A percentile compares a stretch with the other conserved stretches of the same genome.
These are phyloP conservation scores for Coleophoma eucalyptorum DNA, from an alignment of 2,329 filamentous ascomycete species.

Conservation along the genomic window DNA sequence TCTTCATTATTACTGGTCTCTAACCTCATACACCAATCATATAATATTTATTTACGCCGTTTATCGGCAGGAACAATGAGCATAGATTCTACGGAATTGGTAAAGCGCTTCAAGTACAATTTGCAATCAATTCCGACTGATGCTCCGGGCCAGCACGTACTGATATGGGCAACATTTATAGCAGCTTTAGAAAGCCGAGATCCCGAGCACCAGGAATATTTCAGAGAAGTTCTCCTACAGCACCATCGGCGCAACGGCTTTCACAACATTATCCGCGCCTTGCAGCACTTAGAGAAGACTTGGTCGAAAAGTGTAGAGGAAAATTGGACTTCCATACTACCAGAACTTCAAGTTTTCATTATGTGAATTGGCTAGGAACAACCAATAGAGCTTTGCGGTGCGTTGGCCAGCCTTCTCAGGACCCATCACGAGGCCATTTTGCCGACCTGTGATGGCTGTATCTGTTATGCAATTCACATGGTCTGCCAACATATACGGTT, in stretches of 20 bases:
- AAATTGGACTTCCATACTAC: conserved; percentile 10
- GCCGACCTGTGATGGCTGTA: too few species aligned
- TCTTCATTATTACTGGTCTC: neutral
- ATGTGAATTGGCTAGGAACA: neutral
- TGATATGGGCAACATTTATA: neutral
- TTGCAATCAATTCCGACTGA: neutral
- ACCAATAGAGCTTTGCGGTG: too few species aligned
- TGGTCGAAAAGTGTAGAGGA: conserved; percentile 8
- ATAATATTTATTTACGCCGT: neutral
- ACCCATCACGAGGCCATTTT: too few species aligned
- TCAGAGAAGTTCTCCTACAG: neutral
- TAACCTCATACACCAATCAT: neutral
- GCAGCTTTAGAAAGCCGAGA: neutral
- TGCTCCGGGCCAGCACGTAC: neutral
- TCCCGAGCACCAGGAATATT: neutral
- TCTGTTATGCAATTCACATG: too few species aligned
- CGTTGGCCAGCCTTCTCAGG: too few species aligned
- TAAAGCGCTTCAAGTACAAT: neutral
- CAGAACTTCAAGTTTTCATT: neutral
- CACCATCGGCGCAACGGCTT: neutral
- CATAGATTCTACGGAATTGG: neutral
- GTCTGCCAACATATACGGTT: too few species aligned
- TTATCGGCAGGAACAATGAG: neutral
- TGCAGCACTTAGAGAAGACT: neutral
- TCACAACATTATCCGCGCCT: neutral